A percentile compares a stretch with the other conserved stretches of the same genome.
These are phyloP conservation scores for Populus hybrid DNA, from an alignment of 441 rosid species.

Conservation along the genomic window DNA sequence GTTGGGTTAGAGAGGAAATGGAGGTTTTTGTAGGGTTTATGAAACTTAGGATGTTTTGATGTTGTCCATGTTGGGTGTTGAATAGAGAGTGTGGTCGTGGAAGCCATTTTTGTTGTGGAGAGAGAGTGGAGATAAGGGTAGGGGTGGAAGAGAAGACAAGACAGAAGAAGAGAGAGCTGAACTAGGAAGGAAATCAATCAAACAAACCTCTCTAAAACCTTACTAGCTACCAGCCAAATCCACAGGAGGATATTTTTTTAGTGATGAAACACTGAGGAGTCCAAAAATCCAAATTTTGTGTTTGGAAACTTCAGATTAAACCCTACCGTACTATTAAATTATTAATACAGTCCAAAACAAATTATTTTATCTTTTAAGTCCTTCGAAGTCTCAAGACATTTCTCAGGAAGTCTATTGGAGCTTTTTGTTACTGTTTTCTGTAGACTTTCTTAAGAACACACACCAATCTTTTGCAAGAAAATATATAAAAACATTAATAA, in stretches of 20 bases:
- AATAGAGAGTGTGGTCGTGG: slow-evolving; percentile 27
- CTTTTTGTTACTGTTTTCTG: background rate
- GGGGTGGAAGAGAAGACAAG: background rate
- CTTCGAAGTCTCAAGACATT: background rate
- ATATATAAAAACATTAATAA: no score
- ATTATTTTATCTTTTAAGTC: background rate
- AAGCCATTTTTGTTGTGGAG: slow-evolving; percentile 31
- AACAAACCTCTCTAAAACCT: slow-evolving; percentile 44
- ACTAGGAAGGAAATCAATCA: background rate
- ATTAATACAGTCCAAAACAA: background rate
- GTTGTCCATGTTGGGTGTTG: slow-evolving; percentile 29
- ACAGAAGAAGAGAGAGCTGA: background rate
- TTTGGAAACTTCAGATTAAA: background rate
- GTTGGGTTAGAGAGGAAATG: slow-evolving; percentile 21
- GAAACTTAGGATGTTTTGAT: background rate
- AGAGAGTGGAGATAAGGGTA: slow-evolving; percentile 13
- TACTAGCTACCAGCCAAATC: background rate
- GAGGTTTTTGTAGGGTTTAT: slow-evolving; percentile 29
- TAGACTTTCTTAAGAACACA: no score
- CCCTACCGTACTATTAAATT: background rate
- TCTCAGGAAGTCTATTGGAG: background rate
- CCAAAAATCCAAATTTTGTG: background rate
- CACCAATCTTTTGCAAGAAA: no score
- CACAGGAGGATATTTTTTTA: background rate
- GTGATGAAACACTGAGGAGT: background rate